Evolutionary conservation across 2,329 filamentous ascomycete species (phyloP), one percentile per base, ranked within the genome.

Genomic region (Diplodia mutila): DNA sequence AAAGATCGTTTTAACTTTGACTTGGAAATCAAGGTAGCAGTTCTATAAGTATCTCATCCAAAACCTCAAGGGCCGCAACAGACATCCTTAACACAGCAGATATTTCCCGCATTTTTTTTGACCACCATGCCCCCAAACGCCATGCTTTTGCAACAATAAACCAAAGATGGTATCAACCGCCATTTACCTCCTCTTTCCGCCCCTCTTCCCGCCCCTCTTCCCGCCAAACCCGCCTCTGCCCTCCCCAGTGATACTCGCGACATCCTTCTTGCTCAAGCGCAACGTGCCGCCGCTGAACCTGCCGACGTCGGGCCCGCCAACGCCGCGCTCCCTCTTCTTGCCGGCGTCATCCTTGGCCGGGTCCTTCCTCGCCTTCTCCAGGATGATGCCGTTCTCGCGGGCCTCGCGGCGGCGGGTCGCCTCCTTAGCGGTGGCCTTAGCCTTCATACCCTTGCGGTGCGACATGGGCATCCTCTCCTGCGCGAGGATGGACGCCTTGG

Each of bases 401-500:
- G 95, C 95, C 77, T 97, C 92, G 49, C 83, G 84, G 46, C 94
- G 84, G 63, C 94, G 83, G 81, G 86, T 91, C 14, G 85, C 81
- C 77, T 97, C 94, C 68, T 87, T 87, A 32, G 83, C 79, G 1
- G 78, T 82, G 25, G 87, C 86, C 64, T 93, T 92, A 1, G 86
- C 85, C 18, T 83, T 82, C 69, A 98, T 97, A n/a, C 94, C 94
- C 80, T 91, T 93, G 68, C 93, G 87, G 75, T 94, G 90, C 51
- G 88, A 82, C 85, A 97, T 91, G 21, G 95, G 94, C 93, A 98
- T 97, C 73, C 90, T 94, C 68, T 90, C 86, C 80, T 97, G 94
- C 67, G 85, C 85, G 72, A 90, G 89, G 55, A 96, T 85, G 23
- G 91, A 93, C 7, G 81, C 78, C 74, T 91, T 93, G n/a, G 90